These are phyloP conservation scores for Myotisia sp. DNA, from an alignment of 2,329 filamentous ascomycete species.

Conservation along the genomic window DNA sequence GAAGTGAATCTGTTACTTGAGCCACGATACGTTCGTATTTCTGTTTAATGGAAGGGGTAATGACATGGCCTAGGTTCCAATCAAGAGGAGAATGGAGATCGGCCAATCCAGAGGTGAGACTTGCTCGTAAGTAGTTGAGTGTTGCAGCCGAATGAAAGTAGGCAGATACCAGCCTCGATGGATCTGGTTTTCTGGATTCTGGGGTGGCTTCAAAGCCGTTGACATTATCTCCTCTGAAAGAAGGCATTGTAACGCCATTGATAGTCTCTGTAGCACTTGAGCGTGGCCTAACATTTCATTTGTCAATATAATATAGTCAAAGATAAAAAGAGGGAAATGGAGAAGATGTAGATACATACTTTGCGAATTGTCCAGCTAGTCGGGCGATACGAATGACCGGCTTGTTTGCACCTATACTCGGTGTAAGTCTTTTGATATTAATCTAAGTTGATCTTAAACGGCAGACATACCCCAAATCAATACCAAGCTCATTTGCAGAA, in stretches of 20 bases:
- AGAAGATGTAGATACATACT: constrained; percentile 29
- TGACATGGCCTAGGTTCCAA: constrained; percentile 87
- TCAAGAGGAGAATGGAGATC: constrained; percentile 87
- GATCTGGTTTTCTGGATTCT: constrained; percentile 66
- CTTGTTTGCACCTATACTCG: constrained; percentile 48
- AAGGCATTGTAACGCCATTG: constrained; percentile 66
- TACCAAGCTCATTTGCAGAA: constrained; percentile 93
- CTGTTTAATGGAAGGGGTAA: constrained; percentile 64
- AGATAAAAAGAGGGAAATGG: neutral
- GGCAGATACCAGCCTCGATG: constrained; percentile 68
- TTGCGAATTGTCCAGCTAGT: constrained; percentile 96
- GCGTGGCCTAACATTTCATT: constrained; percentile 40
- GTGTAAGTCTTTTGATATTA: constrained; percentile 5
- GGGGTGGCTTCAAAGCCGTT: constrained; percentile 60
- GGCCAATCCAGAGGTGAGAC: constrained; percentile 74
- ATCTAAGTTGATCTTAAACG: constrained; percentile 1
- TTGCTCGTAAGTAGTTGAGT: constrained; percentile 77
- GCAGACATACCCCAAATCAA: constrained; percentile 61
- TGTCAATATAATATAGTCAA: constrained; percentile 1
- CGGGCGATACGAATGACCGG: constrained; percentile 86
- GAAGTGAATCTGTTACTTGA: constrained; percentile 77
- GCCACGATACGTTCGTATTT: constrained; percentile 76
- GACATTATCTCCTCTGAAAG: constrained; percentile 88
- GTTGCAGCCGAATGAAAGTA: constrained; percentile 95
- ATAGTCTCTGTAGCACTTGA: constrained; percentile 76